Base-by-base conservation (phyloP, 1,284 basidiomycete genomes). In the Cystobasidium sp. region DNA sequence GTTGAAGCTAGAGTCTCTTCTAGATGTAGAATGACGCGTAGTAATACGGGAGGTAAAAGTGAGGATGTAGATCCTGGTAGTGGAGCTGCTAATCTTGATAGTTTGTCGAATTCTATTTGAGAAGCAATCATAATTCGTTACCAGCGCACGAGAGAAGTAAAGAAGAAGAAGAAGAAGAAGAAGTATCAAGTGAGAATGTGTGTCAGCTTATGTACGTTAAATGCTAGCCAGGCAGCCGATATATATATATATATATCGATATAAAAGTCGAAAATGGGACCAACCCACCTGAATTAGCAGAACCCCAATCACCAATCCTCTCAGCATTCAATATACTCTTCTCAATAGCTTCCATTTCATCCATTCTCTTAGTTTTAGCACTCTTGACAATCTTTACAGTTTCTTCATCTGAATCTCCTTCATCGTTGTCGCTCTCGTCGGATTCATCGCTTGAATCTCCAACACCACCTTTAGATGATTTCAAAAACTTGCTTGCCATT, bases 21-120 rank as follows among this genome's bases (percentile, higher is more conserved):
- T 63, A 99, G 88, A 77, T 85, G 88, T 72, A 87, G 83, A 63
- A 99, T 85, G 41, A 89, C 88, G 79, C 88, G 88, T 80, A 97
- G 86, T 85, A 91, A 99, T 80, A 92, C 89, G 10, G 92, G 88
- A 37, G 97, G 94, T 68, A 97, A 88, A 63, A 91, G 90, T 87
- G 43, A 92, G 87, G 76, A 83, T 83, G 39, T 82, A 53, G 82
- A 78, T 39, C 82, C 91, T 81, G 90, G 91, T 82, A 96, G 93
- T 75, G 92, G 88, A 81, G 93, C 89, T 77, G 95, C 89, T 85
- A 98, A 90, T 66, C 95, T 92, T 68, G 88, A 84, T 70, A 99
- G 87, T 83, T 96, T 97, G 85, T 99, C 97, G 83, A 96, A 97
- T 84, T 99, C 97, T 96, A 83, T n/a, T n/a, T n/a, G n/a, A n/a